Conservation (phyloP, 345 rosid genomes). For the Pistacia integerrima region DNA sequence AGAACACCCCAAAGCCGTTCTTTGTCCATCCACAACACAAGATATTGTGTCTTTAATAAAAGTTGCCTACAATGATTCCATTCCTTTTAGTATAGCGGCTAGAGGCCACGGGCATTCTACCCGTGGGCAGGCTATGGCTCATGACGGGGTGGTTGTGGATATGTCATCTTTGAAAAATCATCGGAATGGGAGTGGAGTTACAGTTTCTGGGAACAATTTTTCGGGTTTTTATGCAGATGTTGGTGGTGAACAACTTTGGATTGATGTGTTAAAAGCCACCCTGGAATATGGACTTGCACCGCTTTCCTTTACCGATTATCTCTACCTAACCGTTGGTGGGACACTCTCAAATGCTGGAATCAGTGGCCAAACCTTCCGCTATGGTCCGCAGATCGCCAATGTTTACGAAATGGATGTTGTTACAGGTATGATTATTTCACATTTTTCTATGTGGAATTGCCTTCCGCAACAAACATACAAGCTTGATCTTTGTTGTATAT, state of each 20-base stretch:
- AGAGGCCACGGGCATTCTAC: constrained; percentile 76
- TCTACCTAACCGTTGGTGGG: constrained; percentile 88
- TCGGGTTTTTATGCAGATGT: constrained; percentile 60
- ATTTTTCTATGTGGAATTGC: not conserved
- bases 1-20: constrained; percentile 58
- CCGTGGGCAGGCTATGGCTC: constrained; percentile 78
- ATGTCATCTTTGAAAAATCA: constrained; percentile 52
- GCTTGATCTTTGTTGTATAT: constrained; percentile 5
- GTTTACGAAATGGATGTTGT: constrained; percentile 81
- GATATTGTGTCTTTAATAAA: constrained; percentile 56
- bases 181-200: constrained; percentile 28
- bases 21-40: constrained; percentile 52
- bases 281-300: constrained; percentile 64
- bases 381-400: constrained; percentile 96
- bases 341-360: constrained; percentile 96
- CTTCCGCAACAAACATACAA: not conserved
- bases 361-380: constrained; percentile 81
- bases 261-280: constrained; percentile 62
- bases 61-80: constrained; percentile 34
- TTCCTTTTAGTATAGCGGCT: constrained; percentile 63
- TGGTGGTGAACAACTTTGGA: constrained; percentile 80
- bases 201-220: constrained; percentile 10
- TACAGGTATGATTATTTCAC: constrained; percentile 54
- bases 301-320: constrained; percentile 79
- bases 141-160: constrained; percentile 66